Percentiles rank a stretch among this genome's conserved stretches.
phyloP scores from a whole-genome alignment of 164 flowering plant species.

The Piper longum region DNA sequence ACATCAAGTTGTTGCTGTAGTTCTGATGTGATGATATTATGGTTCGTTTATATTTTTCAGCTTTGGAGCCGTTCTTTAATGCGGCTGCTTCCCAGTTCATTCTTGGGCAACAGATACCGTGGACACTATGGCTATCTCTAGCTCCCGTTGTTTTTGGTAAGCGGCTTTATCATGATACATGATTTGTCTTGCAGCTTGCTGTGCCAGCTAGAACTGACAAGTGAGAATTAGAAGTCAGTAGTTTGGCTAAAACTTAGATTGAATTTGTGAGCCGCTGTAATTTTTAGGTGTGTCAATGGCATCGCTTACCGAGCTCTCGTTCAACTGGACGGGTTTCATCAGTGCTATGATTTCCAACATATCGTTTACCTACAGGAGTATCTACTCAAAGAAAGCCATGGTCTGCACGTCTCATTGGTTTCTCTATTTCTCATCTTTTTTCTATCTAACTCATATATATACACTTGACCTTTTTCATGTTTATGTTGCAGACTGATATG shows the following conservation, averaged over 20 bases:
- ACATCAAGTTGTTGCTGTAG: not conserved
- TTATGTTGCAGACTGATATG: constrained; percentile 67
- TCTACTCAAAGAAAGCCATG: constrained; percentile 98
- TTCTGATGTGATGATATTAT: not conserved
- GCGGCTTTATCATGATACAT: not conserved
- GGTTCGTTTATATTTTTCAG: constrained; percentile 19
- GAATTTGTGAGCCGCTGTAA: not conserved
- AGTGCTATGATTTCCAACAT: constrained; percentile 98
- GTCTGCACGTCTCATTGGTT: constrained; percentile 14
- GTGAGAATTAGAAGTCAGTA: not conserved
- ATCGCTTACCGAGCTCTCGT: constrained; percentile 87
- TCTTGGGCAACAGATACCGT: constrained; percentile 68
- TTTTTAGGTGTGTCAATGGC: constrained; percentile 92
- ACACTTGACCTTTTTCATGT: not conserved
- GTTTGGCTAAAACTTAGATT: not conserved
- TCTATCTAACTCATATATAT: not conserved
- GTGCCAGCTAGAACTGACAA: not conserved
- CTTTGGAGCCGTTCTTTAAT: constrained; percentile 96
- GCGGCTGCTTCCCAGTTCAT: constrained; percentile 97
- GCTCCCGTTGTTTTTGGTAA: constrained; percentile 74
- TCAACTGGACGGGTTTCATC: constrained; percentile 93
- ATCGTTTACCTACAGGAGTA: constrained; percentile 93
- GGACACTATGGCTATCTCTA: constrained; percentile 75
- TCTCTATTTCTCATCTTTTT: not conserved
- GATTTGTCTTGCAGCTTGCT: not conserved